Percentiles rank a stretch among this genome's conserved stretches.
Evolutionary conservation across 768 basidiomycete species (phyloP).

Genomic region (Russula foetens): DNA sequence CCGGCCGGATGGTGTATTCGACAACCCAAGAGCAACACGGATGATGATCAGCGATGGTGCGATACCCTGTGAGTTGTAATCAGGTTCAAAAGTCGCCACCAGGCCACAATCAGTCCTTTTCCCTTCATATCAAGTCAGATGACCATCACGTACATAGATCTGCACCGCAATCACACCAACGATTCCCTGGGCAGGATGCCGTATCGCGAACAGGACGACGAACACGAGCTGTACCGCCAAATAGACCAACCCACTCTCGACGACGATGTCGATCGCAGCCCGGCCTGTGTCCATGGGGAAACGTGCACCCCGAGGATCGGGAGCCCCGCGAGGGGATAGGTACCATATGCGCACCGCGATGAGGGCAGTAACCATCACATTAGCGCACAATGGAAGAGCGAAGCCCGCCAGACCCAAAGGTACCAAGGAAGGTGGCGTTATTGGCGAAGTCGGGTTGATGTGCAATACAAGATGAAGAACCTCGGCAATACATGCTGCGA

Average conservation of each 20-base stretch:
- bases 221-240: constrained; percentile 34
- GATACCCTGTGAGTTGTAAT: neutral
- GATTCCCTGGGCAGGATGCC: constrained; percentile 30
- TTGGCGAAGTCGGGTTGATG: neutral
- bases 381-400: constrained; percentile 34
- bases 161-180: constrained; percentile 32
- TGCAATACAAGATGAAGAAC: neutral
- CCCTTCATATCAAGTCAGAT: neutral
- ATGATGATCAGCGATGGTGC: constrained; percentile 8
- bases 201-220: constrained; percentile 31
- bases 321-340: constrained; percentile 18
- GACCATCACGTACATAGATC: constrained; percentile 29
- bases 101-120: too few species aligned
- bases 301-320: neutral
- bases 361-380: constrained; percentile 34
- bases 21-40: constrained; percentile 9
- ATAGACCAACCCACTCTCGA: constrained; percentile 36
- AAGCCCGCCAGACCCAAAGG: constrained; percentile 32
- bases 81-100: too few species aligned
- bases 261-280: constrained; percentile 28
- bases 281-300: neutral
- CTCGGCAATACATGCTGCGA: neutral
- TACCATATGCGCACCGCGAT: constrained; percentile 36
- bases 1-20: neutral
- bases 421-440: neutral